phyloP scores from a whole-genome alignment of 1,139 yeast species.

The Suhomyces bokatorum region DNA sequence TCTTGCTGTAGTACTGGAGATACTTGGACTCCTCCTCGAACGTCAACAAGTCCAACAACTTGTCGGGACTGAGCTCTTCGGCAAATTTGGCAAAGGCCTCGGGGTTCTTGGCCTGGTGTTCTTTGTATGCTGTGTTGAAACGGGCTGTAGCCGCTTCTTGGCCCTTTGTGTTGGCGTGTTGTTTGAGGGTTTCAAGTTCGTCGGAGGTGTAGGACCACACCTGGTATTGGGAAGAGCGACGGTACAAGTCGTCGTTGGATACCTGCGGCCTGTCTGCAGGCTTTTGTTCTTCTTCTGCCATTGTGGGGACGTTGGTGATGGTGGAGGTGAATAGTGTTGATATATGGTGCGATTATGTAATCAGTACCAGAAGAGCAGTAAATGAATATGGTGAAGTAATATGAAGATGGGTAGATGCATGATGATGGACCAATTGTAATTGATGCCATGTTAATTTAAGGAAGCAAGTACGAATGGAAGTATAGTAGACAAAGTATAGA shows the following conservation, averaged over 20 bases:
- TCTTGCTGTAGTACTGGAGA: constrained; percentile 69
- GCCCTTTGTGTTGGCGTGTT: constrained; percentile 55
- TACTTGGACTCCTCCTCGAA: constrained; percentile 70
- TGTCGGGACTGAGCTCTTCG: constrained; percentile 34
- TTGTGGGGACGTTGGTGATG: not conserved
- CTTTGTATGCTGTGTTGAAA: constrained; percentile 27
- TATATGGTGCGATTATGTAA: not conserved
- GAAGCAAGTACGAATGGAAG: too few relatives aligned
- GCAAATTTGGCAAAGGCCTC: constrained; percentile 31
- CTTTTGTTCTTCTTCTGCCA: not conserved
- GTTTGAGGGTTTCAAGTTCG: constrained; percentile 50
- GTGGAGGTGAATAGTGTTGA: not conserved
- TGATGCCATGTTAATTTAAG: too few relatives aligned
- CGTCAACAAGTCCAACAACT: constrained; percentile 48
- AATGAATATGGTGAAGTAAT: too few relatives aligned
- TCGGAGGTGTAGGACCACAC: constrained; percentile 79
- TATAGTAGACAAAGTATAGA: too few relatives aligned
- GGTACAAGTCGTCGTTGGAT: constrained; percentile 78
- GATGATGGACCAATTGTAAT: too few relatives aligned
- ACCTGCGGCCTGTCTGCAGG: constrained; percentile 10
- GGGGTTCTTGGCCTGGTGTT: constrained; percentile 32
- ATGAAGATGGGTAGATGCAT: too few relatives aligned
- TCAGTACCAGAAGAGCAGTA: too few relatives aligned
- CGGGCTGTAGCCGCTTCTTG: constrained; percentile 39
- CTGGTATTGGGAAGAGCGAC: constrained; percentile 81